Base-by-base conservation (phyloP, 495 filamentous ascomycete species). In the Poronia punctata region DNA sequence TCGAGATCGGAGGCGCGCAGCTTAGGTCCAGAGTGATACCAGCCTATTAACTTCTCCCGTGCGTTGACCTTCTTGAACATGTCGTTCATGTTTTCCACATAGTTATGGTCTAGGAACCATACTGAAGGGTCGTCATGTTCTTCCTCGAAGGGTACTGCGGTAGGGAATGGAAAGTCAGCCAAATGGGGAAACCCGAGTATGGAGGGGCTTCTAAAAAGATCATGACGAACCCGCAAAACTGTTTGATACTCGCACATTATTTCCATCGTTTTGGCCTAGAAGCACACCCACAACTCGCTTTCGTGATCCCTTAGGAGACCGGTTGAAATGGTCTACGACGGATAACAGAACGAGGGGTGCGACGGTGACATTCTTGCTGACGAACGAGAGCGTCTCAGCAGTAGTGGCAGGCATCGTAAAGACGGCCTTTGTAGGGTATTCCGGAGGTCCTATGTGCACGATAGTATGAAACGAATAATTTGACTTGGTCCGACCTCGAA, bases 1-100 rank as follows among this genome's bases (percentile, higher is more conserved):
- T 97, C 88, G 52, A 97, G 75, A 75, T 98, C 92, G 27, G 89
- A 95, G 39, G 89, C 93, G 50, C 92, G 82, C 53, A 98, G 73
- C 71, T 98, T 98, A 16, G 92, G 92, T 35, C 92, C 92, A 7
- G 93, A 95, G 64, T 98, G 92, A 66, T 98, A 98, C 92, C 92
- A 98, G 64, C 92, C 92, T 71, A 98, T 89, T 58, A 98, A 75
- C 80, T 98, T 98, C 70, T 98, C 92, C 39, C 88, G 74, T 42
- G 92, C 92, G 72, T 98, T 98, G 71, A 98, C 88, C 68, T 97
- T 97, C 76, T 98, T 98, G 75, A 98, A 98, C 92, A 98, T 98
- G 66, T 98, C 92, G 74, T 89, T 92, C 92, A 98, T 98, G 49
- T 83, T 86, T 66, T 98, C 93, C 62, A 98, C 84, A 57, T 95